phyloP scores from a whole-genome alignment of 1,284 basidiomycete species.

The Apiotrichum gamsii region DNA sequence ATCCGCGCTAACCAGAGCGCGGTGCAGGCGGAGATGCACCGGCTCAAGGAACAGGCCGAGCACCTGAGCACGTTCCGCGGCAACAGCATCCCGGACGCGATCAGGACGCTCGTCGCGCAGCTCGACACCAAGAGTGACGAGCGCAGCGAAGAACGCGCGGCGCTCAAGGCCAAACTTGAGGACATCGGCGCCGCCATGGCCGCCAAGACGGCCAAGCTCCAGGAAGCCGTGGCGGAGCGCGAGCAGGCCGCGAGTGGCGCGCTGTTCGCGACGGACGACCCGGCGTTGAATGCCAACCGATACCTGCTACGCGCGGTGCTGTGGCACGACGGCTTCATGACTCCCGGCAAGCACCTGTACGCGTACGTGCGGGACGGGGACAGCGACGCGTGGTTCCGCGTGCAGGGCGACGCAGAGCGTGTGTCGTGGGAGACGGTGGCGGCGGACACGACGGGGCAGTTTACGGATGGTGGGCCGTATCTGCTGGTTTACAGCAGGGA shows the following conservation, averaged over 20 bases:
- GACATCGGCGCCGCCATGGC: conserved; percentile 10
- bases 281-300: conserved; percentile 27
- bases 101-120: conserved; percentile 24
- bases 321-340: conserved; percentile 37
- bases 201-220: conserved; percentile 19
- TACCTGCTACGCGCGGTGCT: conserved; percentile 32
- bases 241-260: conserved; percentile 14
- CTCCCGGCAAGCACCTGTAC: conserved; percentile 33
- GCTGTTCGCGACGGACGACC: conserved; percentile 34
- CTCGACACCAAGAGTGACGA: background rate
- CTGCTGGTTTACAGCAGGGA: conserved; percentile 29
- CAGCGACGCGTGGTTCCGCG: conserved; percentile 30
- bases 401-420: conserved; percentile 33
- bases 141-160: conserved; percentile 11
- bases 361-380: conserved; percentile 26
- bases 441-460: conserved; percentile 34
- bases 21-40: conserved; percentile 23
- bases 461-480: conserved; percentile 42
- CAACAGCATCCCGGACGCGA: conserved; percentile 7
- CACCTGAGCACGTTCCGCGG: conserved; percentile 24
- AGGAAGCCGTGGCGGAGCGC: conserved; percentile 22
- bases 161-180: conserved; percentile 27
- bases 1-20: conserved; percentile 33
- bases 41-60: conserved; percentile 32
- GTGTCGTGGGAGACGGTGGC: conserved; percentile 27